Percentiles rank a stretch among this genome's conserved stretches.
These are phyloP conservation scores for Porogramme epimiltina DNA, from an alignment of 1,284 basidiomycete species.

Conservation along the genomic window DNA sequence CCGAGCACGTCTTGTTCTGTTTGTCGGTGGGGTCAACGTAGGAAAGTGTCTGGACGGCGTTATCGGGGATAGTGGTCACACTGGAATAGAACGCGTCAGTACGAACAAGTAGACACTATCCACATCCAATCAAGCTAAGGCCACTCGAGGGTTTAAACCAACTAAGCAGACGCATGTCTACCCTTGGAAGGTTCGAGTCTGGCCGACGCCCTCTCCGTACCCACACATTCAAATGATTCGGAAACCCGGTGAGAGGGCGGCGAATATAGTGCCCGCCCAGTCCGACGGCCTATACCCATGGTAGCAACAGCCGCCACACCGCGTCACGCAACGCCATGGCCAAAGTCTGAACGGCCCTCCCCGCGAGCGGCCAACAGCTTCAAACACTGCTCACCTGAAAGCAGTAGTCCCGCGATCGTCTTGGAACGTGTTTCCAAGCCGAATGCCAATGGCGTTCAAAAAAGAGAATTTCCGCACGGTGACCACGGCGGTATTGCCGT, in stretches of 20 bases:
- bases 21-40: conserved; percentile 80
- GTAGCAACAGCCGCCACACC: too few species aligned
- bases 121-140: too few species aligned
- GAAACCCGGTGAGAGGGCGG: too few species aligned
- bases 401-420: conserved; percentile 78
- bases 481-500: conserved; percentile 70
- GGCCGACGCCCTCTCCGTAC: too few species aligned
- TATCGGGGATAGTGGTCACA: conserved; percentile 86
- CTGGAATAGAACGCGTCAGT: conserved; percentile 48
- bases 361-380: neutral
- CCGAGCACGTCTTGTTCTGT: conserved; percentile 71
- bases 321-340: too few species aligned
- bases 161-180: too few species aligned
- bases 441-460: conserved; percentile 76
- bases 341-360: too few species aligned
- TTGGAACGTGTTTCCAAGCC: conserved; percentile 90
- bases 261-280: too few species aligned
- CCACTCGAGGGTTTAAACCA: too few species aligned
- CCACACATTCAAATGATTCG: too few species aligned
- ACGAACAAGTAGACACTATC: neutral
- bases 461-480: conserved; percentile 77
- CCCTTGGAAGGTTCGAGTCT: too few species aligned
- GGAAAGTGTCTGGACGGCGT: conserved; percentile 73
- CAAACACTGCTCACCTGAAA: conserved; percentile 66
- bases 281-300: too few species aligned